A percentile compares a stretch with the other conserved stretches of the same genome.
Evolutionary conservation across 163 green algal genomes (phyloP).

Genomic region (Volvox carteri): DNA sequence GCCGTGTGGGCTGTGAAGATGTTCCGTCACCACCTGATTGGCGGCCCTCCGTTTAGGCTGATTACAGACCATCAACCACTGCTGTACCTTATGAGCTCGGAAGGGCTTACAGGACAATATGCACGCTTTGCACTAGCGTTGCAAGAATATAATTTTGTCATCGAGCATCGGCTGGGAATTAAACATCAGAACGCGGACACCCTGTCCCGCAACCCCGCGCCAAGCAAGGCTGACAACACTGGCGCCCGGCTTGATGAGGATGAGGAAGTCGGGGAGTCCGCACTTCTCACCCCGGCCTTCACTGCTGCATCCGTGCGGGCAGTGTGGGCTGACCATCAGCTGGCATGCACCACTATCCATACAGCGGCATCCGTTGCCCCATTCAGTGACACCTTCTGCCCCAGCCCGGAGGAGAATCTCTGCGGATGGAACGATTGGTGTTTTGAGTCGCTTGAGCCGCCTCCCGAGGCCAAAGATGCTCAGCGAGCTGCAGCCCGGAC

Average conservation of each 20-base stretch:
- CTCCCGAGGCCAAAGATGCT: background rate
- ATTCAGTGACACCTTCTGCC: background rate
- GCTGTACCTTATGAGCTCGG: conserved; percentile 59
- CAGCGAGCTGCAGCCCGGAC: too few relatives aligned
- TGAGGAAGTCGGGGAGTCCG: background rate
- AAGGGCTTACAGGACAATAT: conserved; percentile 54
- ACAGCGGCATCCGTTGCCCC: background rate
- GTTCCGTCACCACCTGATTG: conserved; percentile 60
- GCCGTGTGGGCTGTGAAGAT: conserved; percentile 53
- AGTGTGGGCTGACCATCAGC: background rate
- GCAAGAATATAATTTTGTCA: conserved; percentile 59
- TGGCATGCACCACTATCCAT: background rate
- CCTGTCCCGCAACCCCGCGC: conserved; percentile 36
- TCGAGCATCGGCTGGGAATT: conserved; percentile 47
- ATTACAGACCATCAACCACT: conserved; percentile 66
- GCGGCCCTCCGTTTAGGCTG: conserved; percentile 47
- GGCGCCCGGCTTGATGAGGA: conserved; percentile 45
- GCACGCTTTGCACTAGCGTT: conserved; percentile 59
- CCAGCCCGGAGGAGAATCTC: background rate
- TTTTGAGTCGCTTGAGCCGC: background rate
- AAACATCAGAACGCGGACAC: conserved; percentile 59
- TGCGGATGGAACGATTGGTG: background rate
- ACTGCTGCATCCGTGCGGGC: background rate
- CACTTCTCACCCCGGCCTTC: background rate
- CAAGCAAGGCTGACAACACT: conserved; percentile 33